Evolutionary conservation across 1,284 basidiomycete genomes (phyloP), one percentile per base, ranked within the genome.

Genomic region (Irpex sp.): DNA sequence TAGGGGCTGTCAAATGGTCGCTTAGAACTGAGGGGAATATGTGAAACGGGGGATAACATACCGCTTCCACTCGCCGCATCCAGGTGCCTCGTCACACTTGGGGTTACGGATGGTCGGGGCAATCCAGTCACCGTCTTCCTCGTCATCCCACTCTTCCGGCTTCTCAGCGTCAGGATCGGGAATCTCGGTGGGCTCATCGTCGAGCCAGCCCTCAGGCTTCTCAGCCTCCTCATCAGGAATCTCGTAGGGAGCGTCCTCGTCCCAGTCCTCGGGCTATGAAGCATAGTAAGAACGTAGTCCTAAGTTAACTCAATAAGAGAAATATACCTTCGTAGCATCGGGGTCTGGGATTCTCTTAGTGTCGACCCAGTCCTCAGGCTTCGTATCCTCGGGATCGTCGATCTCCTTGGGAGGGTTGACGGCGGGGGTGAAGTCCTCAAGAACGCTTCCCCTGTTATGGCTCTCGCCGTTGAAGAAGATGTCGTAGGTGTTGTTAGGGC

Each of bases 111-210:
- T 82, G 65, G 86, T 87, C 33, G 97, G 95, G 9, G 95, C 86
- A 65, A 98, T 86, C 95, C 95, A 99, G 74, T 98, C 97, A 76
- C 97, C 97, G 72, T 99, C 97, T 76, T 99, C 97, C 77, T 98
- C 97, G 69, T 99, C 93, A 74, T 98, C 96, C 97, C 97, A 99
- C 78, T 99, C 97, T 75, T 98, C 97, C 35, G 97, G 97, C 85
- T 98, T 98, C 79, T 90, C 87, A 55, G 95, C 91, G 69, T 95
- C 89, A 67, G 97, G 96, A 76, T 99, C 97, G 58, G 95, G 87
- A 68, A 98, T 86, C 59, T 78, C 83, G 63, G 85, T 77, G 2
- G 91, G 87, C 76, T 98, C 96, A 65, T 98, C 81, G 68, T 94
- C 94, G 67, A 98, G 87, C 97, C 97, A 99, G 72, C 93, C 95